Evolutionary conservation across 352 stramenopile species (phyloP), one percentile per base, ranked within the genome.

Genomic region (Pythium aquatile): DNA sequence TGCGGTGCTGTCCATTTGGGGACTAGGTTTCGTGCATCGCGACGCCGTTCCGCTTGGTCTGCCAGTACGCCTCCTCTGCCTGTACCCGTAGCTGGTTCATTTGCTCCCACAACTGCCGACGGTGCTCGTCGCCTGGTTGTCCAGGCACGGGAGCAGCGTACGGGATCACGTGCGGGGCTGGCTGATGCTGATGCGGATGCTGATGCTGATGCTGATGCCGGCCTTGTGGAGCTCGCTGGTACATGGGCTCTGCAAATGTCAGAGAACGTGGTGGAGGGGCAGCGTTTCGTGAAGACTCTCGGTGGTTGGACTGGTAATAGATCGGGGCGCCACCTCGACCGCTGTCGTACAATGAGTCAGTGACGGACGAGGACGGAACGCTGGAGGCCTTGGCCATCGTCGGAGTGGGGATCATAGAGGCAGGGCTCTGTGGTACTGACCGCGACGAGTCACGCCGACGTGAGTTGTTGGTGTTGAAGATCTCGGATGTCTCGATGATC

Each of bases 41-140:
- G n/a, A 33, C 52, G 11, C 39, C 59, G 33, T 73, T 81, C 52
- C 80, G 73, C 51, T 78, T 81, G 20, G 79, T 82, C 46, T 85
- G 69, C 60, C 83, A 74, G 55, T 86, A 88, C n/a, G 79, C 78
- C 2, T 76, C 79, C 60, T 88, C 79, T 0, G 79, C 78, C n/a
- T 74, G 75, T 40, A 78, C 71, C 29, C 81, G 75, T n/a, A 88
- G 61, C 58, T 83, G 69, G 32, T 72, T 71, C 79, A 88, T 88
- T 60, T 72, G 80, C 46, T 74, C 63, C 58, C 79, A 74, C 16
- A 88, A 46, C 33, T 79, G 67, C 24, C 71, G 68, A 1, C 60
- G 67, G 32, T 73, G 46, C 20, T 56, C 47, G 14, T 63, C 48
- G 42, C 35, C 7, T 16, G 35, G 20, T 5, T 51, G 44, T 2